These are phyloP conservation scores for Hypoxylon sp. DNA, from an alignment of 2,329 filamentous ascomycete species.

Conservation along the genomic window DNA sequence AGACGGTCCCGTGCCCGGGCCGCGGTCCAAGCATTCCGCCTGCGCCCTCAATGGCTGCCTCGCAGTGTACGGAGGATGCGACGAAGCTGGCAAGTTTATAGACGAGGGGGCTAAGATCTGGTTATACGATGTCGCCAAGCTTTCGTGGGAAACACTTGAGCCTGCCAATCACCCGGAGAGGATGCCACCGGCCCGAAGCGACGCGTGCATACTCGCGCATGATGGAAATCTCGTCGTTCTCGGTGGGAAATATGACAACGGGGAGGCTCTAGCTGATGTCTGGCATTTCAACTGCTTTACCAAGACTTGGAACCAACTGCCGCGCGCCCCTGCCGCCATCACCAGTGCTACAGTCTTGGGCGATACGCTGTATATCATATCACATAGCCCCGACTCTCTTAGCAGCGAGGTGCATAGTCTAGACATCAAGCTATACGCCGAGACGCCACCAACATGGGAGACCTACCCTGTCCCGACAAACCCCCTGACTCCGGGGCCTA, in stretches of 20 bases:
- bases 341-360: conserved; percentile 54
- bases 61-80: conserved; percentile 49
- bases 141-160: conserved; percentile 47
- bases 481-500: conserved; percentile 51
- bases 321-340: conserved; percentile 50
- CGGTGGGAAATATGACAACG: conserved; percentile 51
- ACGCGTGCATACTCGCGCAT: conserved; percentile 49
- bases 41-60: conserved; percentile 46
- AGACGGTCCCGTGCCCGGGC: conserved; percentile 42
- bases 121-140: conserved; percentile 49
- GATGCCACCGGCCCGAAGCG: conserved; percentile 43
- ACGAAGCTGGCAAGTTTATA: conserved; percentile 41
- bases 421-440: conserved; percentile 43
- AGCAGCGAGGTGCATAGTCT: conserved; percentile 50
- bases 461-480: conserved; percentile 49
- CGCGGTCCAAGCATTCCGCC: conserved; percentile 49
- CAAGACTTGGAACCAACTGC: conserved; percentile 48
- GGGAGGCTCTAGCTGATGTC: conserved; percentile 51
- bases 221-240: conserved; percentile 58
- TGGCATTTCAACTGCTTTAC: background rate
- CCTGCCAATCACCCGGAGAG: conserved; percentile 45
- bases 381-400: conserved; percentile 46
- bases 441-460: conserved; percentile 49
- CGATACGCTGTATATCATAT: conserved; percentile 56
- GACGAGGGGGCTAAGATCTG: conserved; percentile 48